Percentiles rank a stretch among this genome's conserved stretches.
Evolutionary conservation across 2,329 filamentous ascomycete genomes (phyloP).

Genomic region (Drechmeria coniospora): DNA sequence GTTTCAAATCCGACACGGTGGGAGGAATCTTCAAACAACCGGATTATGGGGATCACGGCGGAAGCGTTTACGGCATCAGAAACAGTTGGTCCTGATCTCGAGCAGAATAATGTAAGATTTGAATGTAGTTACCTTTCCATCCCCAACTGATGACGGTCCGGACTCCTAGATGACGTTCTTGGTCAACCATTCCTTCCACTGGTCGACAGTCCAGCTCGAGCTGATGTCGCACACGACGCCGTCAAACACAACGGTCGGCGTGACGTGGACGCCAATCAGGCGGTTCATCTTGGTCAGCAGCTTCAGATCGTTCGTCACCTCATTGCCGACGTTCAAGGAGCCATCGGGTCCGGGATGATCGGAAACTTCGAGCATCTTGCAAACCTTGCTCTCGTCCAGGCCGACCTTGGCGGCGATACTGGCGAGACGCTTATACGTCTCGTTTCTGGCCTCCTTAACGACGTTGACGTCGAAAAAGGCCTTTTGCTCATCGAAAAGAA

Average conservation of each 20-base stretch:
- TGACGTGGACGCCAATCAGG: constrained; percentile 73
- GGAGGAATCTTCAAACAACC: no score
- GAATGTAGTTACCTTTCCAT: no score
- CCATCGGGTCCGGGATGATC: constrained; percentile 54
- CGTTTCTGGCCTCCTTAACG: constrained; percentile 70
- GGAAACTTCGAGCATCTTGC: constrained; percentile 50
- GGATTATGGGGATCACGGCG: no score
- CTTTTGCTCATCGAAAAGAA: constrained; percentile 49
- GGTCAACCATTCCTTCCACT: constrained; percentile 75
- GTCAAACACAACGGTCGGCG: constrained; percentile 79
- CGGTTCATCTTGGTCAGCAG: constrained; percentile 66
- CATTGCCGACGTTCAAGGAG: constrained; percentile 62
- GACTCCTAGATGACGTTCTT: constrained; percentile 33
- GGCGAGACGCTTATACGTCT: constrained; percentile 67
- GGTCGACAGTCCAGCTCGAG: constrained; percentile 60
- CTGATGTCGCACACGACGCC: constrained; percentile 71
- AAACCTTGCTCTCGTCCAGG: constrained; percentile 55
- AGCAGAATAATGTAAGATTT: no score
- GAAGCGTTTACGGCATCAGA: no score
- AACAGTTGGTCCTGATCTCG: no score
- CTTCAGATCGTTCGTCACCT: constrained; percentile 75
- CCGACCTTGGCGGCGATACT: constrained; percentile 55
- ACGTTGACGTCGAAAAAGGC: constrained; percentile 76
- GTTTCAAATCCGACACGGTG: no score
- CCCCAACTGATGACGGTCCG: no score